These are phyloP conservation scores for Mortierella polycephala DNA, from an alignment of 371 early-diverging fungal species.

Conservation along the genomic window DNA sequence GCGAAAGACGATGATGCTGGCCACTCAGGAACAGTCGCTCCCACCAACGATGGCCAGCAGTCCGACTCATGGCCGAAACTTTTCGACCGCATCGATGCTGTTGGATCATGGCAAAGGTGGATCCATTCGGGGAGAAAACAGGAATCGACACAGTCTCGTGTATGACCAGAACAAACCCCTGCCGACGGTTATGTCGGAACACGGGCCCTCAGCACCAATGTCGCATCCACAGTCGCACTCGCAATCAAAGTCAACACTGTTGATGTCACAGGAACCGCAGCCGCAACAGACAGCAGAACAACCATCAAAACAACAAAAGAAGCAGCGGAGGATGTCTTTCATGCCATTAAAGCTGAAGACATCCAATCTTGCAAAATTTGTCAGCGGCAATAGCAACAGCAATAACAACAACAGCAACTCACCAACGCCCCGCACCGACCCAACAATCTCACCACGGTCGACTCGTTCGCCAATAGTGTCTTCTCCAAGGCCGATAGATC, in stretches of 20 bases:
- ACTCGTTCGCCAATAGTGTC: constrained; percentile 7
- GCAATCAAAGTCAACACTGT: background rate
- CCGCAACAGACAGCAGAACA: background rate
- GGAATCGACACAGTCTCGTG: background rate
- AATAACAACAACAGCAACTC: background rate
- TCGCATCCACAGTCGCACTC: background rate
- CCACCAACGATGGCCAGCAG: background rate
- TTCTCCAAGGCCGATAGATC: background rate
- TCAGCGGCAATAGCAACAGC: constrained; percentile 21
- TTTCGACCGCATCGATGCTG: background rate
- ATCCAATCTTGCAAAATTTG: constrained; percentile 35
- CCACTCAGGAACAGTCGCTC: constrained; percentile 1
- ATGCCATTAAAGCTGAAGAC: constrained; percentile 36
- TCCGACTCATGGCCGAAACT: background rate
- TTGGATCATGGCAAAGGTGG: background rate
- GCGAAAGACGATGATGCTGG: background rate
- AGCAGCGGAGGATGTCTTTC: constrained; percentile 34
- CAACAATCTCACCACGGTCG: constrained; percentile 4
- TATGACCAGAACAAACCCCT: constrained; percentile 14
- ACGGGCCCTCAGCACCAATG: no score
- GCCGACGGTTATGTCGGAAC: constrained; percentile 4
- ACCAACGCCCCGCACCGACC: constrained; percentile 1
- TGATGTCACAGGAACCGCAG: background rate
- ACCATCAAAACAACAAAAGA: constrained; percentile 1
- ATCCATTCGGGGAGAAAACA: background rate